Conservation (phyloP, 176 grass and related monocot genomes). For the Tillandsia fasciculata region DNA sequence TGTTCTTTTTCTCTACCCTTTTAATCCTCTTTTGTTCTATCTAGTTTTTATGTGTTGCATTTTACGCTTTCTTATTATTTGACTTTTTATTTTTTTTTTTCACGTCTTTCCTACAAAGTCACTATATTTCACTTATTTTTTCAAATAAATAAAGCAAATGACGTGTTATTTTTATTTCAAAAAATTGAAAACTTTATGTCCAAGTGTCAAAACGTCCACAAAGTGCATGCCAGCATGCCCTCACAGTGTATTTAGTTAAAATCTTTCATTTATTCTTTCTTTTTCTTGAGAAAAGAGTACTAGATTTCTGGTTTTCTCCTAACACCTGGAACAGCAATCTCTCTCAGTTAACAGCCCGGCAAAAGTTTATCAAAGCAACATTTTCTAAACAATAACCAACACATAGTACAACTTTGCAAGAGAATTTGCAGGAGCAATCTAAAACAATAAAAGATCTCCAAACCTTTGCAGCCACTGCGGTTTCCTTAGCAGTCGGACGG, state of each 20-base stretch:
- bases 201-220: background rate
- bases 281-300: background rate
- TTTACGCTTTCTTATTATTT: too few species aligned
- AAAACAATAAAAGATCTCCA: slow-evolving; percentile 17
- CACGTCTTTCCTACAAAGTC: too few species aligned
- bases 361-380: background rate
- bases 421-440: background rate
- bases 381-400: background rate
- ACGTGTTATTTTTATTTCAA: too few species aligned
- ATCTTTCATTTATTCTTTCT: background rate
- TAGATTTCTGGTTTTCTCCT: background rate
- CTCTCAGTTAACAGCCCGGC: background rate
- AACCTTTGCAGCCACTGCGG: slow-evolving; percentile 95
- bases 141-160: too few species aligned
- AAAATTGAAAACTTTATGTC: too few species aligned
- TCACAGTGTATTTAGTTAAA: background rate
- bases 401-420: too few species aligned
- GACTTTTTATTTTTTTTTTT: too few species aligned
- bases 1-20: too few species aligned
- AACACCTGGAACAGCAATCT: background rate
- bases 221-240: background rate
- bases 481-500: slow-evolving; percentile 85
- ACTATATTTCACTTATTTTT: too few species aligned
- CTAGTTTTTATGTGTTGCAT: too few species aligned
- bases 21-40: too few species aligned